Base-by-base conservation (phyloP, 345 rosid species). In the Sisymbrium irio region DNA sequence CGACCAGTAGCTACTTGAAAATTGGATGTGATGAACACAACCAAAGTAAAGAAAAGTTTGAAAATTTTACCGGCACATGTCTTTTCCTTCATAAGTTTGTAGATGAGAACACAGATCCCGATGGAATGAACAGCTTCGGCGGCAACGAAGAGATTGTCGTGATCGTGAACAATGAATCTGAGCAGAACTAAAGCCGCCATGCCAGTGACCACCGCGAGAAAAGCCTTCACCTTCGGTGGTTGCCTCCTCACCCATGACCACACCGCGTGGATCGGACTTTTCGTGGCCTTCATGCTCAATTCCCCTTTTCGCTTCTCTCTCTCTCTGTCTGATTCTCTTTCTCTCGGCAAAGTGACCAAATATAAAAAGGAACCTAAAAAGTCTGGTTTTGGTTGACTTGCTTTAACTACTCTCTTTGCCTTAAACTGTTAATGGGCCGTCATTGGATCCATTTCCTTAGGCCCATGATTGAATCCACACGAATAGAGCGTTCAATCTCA, bases 91-190 rank as follows among this genome's bases (percentile, higher is more conserved):
- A 78, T 92, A 75, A 96, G 91, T 81, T 95, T 95, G 80, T 95
- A 95, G 25, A 92, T 95, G 36, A 95, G 96, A 58, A 95, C 96
- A 57, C 84, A 80, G 82, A 96, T 96, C 70, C 99, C 99, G 13
- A 96, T 81, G 32, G 98, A 92, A 80, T 96, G 99, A 13, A 92
- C 97, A 20, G 97, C 97, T 87, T 96, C 98, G 5, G 99, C 94
- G 33, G 99, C 99, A 10, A 92, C 97, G 71, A 96, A 96, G 78
- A 96, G 99, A 73, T 92, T 96, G 72, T 96, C 99, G 72, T 96
- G 99, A 64, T 96, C 99, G 79, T 90, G 88, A 13, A 96, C 99
- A 64, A 96, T 86, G 90, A 79, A 90, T 60, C 99, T 85, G 78
- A 96, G 98, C 12, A 92, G 67, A 42, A 90, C 94, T 54, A 96